Evolutionary conservation across 495 filamentous ascomycete genomes (phyloP), one percentile per base, ranked within the genome.

Genomic region (Xylaria venustula): DNA sequence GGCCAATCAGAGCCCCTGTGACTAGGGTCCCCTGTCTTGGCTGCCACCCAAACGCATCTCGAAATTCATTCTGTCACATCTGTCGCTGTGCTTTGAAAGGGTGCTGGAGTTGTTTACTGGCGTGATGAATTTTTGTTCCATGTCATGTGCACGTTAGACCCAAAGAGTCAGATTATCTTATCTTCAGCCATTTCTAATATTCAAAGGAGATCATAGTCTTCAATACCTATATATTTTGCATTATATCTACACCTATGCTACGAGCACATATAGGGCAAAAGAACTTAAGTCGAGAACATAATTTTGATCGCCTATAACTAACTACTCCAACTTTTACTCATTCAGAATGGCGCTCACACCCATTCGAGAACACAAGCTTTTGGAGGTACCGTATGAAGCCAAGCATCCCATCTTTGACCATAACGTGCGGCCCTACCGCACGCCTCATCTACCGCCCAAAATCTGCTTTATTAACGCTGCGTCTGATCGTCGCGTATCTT

Each of bases 51-150:
- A 64, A 54, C 54, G 60, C 49, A 53, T 57, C 52, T 30, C 58
- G 19, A 54, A 54, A 41, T 44, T 37, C 59, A 52, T 52, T 34
- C 63, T 46, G 65, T 70, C 68, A 70, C 68, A 68, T 68, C 59
- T 64, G 50, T 64, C 61, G 63, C 63, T 60, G 61, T 12, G 15
- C 37, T 3, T 3, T 40, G 37, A 40, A 11, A 5, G 37, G 7
- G 7, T 40, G 37, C 15, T 12, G 14, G 52, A n/a, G 17, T 14
- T 23, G 14, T 23, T 52, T 19, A 56, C 14, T 45, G 53, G 54
- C 25, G 54, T 58, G 54, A 49, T 58, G 54, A 58, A 44, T 23
- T 58, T 57, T 14, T 36, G 6, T 34, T 19, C 30, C 45, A 25
- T 58, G 54, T n/a, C 44, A 34, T 34, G 30, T 34, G 11, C 11